These are phyloP conservation scores for Aspergillus neoniger DNA, from an alignment of 2,329 filamentous ascomycete species.

Conservation along the genomic window DNA sequence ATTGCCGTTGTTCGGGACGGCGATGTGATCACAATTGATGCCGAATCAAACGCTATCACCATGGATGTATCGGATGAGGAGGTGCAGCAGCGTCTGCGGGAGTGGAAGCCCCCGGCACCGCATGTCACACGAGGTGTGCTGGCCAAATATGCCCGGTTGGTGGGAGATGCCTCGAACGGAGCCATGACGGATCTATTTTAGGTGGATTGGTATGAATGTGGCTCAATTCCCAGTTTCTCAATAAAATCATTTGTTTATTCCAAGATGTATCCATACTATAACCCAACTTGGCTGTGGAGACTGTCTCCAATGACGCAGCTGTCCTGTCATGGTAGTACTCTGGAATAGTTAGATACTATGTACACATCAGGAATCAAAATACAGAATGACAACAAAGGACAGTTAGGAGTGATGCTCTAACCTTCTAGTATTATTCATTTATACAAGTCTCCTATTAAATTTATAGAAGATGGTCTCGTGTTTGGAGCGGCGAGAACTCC, in stretches of 20 bases:
- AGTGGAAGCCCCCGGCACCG: conserved; percentile 71
- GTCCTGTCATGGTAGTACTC: neutral
- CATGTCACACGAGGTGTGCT: conserved; percentile 78
- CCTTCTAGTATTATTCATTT: too few relatives aligned
- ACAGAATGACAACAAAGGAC: too few relatives aligned
- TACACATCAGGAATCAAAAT: neutral
- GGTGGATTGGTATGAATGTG: neutral
- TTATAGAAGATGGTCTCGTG: neutral
- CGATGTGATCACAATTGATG: conserved; percentile 83
- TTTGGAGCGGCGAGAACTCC: neutral
- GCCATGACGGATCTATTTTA: conserved; percentile 80
- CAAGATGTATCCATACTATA: neutral
- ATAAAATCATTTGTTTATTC: too few relatives aligned
- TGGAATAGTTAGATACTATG: neutral
- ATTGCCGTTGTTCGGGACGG: conserved; percentile 80
- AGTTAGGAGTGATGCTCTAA: too few relatives aligned
- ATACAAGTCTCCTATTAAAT: too few relatives aligned
- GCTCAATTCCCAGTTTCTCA: too few relatives aligned
- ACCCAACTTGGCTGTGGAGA: neutral
- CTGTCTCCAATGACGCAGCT: conserved; percentile 1
- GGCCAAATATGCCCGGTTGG: conserved; percentile 85
- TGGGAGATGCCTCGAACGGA: conserved; percentile 88
- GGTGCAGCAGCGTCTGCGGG: conserved; percentile 62
- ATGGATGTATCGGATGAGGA: conserved; percentile 75
- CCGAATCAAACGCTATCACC: conserved; percentile 69